These are phyloP conservation scores for Rhizopogon rudus DNA, from an alignment of 768 basidiomycete genomes.

Conservation along the genomic window DNA sequence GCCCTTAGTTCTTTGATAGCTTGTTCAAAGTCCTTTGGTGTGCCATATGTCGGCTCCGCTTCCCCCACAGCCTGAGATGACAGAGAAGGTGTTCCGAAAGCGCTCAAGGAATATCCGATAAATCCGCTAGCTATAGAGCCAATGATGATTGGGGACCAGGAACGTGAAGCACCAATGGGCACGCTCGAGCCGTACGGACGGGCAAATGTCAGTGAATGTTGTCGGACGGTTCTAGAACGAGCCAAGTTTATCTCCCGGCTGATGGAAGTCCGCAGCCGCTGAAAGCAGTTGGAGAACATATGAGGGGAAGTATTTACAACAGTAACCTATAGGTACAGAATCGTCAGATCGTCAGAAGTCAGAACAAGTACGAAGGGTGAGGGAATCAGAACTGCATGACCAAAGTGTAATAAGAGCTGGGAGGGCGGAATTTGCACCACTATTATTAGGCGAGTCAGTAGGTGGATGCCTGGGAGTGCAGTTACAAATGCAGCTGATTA, in stretches of 20 bases:
- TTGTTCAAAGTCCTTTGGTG: constrained; percentile 44
- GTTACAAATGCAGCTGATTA: background rate
- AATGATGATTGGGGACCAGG: constrained; percentile 1
- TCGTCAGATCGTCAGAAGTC: background rate
- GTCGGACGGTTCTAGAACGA: background rate
- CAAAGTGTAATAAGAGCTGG: background rate
- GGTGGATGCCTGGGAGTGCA: background rate
- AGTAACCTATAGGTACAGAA: background rate
- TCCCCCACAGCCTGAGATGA: background rate
- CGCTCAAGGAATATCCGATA: constrained; percentile 20
- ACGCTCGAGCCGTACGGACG: background rate
- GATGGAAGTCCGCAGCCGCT: background rate
- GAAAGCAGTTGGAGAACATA: constrained; percentile 1
- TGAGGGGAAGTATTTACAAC: background rate
- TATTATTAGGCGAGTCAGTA: constrained; percentile 1
- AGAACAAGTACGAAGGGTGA: background rate
- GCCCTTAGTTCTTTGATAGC: constrained; percentile 47
- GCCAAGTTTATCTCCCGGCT: constrained; percentile 2
- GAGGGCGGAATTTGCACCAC: background rate
- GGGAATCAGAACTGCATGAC: background rate
- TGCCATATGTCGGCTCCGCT: constrained; percentile 38
- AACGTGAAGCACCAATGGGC: background rate
- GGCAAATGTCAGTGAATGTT: background rate
- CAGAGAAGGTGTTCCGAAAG: constrained; percentile 6
- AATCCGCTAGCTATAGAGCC: constrained; percentile 1